phyloP scores from a whole-genome alignment of 1,284 basidiomycete species.

The Malassezia yamatoensis region DNA sequence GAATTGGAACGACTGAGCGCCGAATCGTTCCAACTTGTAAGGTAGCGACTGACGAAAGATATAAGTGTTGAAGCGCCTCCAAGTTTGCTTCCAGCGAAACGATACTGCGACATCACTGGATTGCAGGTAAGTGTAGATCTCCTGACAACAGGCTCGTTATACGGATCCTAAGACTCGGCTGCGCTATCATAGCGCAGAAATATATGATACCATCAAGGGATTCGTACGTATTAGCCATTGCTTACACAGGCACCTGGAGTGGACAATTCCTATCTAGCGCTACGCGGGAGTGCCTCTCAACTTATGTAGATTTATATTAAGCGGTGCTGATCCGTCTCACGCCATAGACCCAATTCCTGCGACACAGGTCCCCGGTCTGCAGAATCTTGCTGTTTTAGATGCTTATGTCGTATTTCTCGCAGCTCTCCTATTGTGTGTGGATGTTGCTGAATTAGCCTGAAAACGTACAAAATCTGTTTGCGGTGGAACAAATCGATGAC shows the following conservation, averaged over 20 bases:
- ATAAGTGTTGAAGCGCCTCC: conserved; percentile 74
- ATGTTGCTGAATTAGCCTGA: conserved; percentile 1
- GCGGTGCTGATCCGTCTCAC: conserved; percentile 4
- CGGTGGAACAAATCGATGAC: conserved; percentile 13
- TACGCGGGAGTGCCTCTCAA: conserved; percentile 38
- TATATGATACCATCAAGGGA: conserved; percentile 70
- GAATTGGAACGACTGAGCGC: background rate
- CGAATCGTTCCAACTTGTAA: conserved; percentile 16
- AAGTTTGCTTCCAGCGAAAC: conserved; percentile 63
- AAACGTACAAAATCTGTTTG: conserved; percentile 15
- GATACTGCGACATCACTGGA: conserved; percentile 78
- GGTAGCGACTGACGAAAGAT: conserved; percentile 51
- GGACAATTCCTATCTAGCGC: conserved; percentile 38
- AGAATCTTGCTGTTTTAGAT: background rate
- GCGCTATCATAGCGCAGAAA: conserved; percentile 72
- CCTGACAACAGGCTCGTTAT: conserved; percentile 60
- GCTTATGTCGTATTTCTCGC: background rate
- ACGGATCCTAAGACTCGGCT: conserved; percentile 71
- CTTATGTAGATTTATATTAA: conserved; percentile 24
- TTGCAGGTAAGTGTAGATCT: conserved; percentile 56
- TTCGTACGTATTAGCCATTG: conserved; percentile 54
- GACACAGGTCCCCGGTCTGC: background rate
- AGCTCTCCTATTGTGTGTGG: conserved; percentile 7
- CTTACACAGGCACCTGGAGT: conserved; percentile 31
- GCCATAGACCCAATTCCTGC: background rate